These are phyloP conservation scores for Talinum fruticosum DNA, from an alignment of 148 eudicot species.

Conservation along the genomic window DNA sequence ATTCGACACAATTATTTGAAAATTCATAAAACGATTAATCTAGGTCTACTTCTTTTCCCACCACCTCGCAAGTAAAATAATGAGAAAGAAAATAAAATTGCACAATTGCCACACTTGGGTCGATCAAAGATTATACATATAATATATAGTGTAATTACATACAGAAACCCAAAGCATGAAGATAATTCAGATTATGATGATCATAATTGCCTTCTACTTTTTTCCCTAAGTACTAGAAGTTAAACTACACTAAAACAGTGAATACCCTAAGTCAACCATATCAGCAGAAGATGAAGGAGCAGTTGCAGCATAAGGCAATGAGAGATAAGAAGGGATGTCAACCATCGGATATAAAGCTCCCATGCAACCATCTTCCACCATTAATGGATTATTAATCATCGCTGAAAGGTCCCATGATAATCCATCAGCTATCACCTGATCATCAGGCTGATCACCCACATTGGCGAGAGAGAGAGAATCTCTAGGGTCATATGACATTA, in stretches of 20 bases:
- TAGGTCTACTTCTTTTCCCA: no score
- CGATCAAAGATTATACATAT: background rate
- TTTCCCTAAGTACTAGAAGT: background rate
- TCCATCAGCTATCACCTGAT: slow-evolving; percentile 28
- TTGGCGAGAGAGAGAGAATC: slow-evolving; percentile 8
- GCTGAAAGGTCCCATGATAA: slow-evolving; percentile 30
- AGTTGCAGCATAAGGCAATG: slow-evolving; percentile 1
- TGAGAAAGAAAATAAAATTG: no score
- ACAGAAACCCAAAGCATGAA: background rate
- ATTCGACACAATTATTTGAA: no score
- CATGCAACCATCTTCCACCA: slow-evolving; percentile 28
- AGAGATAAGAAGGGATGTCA: slow-evolving; percentile 26
- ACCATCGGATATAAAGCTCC: slow-evolving; percentile 32
- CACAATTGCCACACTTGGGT: no score
- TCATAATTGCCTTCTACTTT: background rate
- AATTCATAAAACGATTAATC: no score
- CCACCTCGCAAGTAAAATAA: no score
- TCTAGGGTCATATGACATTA: background rate
- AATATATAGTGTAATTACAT: background rate
- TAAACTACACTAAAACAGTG: slow-evolving; percentile 31
- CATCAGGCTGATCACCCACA: slow-evolving; percentile 6
- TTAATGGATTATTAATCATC: slow-evolving; percentile 17
- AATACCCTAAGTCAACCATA: slow-evolving; percentile 45
- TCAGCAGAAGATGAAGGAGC: slow-evolving; percentile 34
- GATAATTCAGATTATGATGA: background rate